Evolutionary conservation across 1,139 yeast genomes (phyloP).

Genomic region (Geotrichum fermentans): DNA sequence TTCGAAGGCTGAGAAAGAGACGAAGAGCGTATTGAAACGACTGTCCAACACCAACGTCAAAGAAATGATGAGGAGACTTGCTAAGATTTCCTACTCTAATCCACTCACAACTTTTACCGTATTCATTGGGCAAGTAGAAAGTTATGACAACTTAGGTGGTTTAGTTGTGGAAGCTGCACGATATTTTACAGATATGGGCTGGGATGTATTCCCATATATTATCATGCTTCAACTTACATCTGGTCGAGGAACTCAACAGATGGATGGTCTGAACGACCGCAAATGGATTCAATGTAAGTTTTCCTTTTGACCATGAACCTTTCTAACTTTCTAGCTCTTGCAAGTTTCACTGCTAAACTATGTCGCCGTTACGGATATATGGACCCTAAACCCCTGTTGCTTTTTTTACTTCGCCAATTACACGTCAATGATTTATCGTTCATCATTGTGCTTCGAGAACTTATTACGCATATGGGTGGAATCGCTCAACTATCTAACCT

Average conservation of each 20-base stretch:
- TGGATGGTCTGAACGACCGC: constrained; percentile 74
- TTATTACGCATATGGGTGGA: constrained; percentile 77
- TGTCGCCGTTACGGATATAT: constrained; percentile 34
- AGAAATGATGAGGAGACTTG: constrained; percentile 70
- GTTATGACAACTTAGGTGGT: constrained; percentile 81
- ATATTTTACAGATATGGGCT: constrained; percentile 71
- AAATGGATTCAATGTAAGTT: constrained; percentile 65
- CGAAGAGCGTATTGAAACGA: constrained; percentile 76
- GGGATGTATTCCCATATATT: constrained; percentile 80
- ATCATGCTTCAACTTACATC: constrained; percentile 66
- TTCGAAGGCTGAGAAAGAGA: constrained; percentile 70
- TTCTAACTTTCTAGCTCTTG: constrained; percentile 38
- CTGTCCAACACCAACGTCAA: constrained; percentile 80
- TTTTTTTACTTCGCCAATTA: constrained; percentile 60
- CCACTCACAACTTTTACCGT: constrained; percentile 67
- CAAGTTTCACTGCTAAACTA: constrained; percentile 39
- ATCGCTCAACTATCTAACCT: constrained; percentile 63
- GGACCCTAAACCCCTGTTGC: constrained; percentile 44
- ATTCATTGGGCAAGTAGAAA: constrained; percentile 57
- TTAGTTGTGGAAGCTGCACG: constrained; percentile 77
- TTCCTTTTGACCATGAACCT: constrained; percentile 3
- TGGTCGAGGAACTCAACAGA: constrained; percentile 64
- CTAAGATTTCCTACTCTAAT: constrained; percentile 71
- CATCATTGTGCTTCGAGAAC: constrained; percentile 63
- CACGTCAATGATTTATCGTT: constrained; percentile 59